Base-by-base conservation (phyloP, 495 filamentous ascomycete genomes). In the Penicillium malachiteum region DNA sequence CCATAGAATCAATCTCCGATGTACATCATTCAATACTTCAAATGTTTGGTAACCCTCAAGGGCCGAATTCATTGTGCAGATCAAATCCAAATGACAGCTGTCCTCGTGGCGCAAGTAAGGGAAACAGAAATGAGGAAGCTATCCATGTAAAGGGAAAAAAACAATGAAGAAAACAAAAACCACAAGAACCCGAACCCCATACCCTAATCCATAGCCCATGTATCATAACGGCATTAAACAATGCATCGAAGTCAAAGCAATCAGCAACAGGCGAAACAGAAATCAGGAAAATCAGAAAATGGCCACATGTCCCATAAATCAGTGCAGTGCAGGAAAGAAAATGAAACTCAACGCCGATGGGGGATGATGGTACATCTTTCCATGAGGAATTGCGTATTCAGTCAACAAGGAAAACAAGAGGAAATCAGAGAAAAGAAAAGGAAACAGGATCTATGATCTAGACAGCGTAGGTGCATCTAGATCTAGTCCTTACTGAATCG, bases 401-500 rank as follows among this genome's bases (percentile, higher is more conserved):
- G 18, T 48, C 14, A 54, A 54, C 54, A 50, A 49, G 37, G 48
- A 30, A 37, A 54, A 43, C 39, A 56, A 17, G 48, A 30, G 32
- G 30, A 38, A 21, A 50, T 51, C 43, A 57, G 39, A 54, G 52
- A 57, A 48, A 43, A 57, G 44, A 59, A 58, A 50, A 58, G 13
- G 57, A 54, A 38, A 37, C 13, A 33, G 7, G 10, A 14, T 26
- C 31, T 48, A 46, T 18, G 40, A 21, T 13, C 14, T 8, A 12
- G 47, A 26, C 21, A 1, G 21, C 21, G 21, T 26, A 4, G 34
- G 3, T 5, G 32, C 13, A 50, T 18, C 16, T 26, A 21, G n/a
- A 41, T 52, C 63, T 67, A 76, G 48, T 68, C 64, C 70, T 86
- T 92, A 79, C 86, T 93, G 68, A 96, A 94, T 14, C 87, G 79